Conservation (phyloP, 805 yeast species). For the Candida stauntonica region DNA sequence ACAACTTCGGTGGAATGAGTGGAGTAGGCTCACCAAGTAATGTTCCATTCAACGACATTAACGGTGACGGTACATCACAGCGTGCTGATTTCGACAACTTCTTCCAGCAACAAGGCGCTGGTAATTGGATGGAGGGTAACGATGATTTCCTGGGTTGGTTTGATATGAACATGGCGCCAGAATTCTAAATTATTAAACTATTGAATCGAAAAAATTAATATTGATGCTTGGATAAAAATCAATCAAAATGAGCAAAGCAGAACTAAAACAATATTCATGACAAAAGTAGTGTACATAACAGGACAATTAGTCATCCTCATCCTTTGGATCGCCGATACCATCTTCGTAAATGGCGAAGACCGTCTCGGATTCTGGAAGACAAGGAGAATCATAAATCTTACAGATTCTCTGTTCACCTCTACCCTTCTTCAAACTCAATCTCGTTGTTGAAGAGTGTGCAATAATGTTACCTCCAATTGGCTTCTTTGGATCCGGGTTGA, state of each 20-base stretch:
- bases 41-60: constrained; percentile 3
- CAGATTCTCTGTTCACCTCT: constrained; percentile 90
- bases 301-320: constrained; percentile 32
- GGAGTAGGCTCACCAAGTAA: constrained; percentile 15
- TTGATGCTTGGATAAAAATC: no score
- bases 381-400: constrained; percentile 93
- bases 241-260: neutral
- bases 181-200: constrained; percentile 30
- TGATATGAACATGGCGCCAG: constrained; percentile 72
- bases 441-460: constrained; percentile 94
- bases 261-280: no score
- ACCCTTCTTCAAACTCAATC: constrained; percentile 86
- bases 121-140: constrained; percentile 75
- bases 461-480: constrained; percentile 98
- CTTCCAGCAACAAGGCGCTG: constrained; percentile 77
- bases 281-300: neutral
- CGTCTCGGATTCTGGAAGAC: constrained; percentile 93
- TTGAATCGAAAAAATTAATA: no score
- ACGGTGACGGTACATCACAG: constrained; percentile 19
- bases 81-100: constrained; percentile 45
- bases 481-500: constrained; percentile 94
- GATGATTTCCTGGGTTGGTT: constrained; percentile 96
- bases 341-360: constrained; percentile 94
- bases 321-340: constrained; percentile 94
- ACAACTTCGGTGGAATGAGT: constrained; percentile 16